Percentiles rank a stretch among this genome's conserved stretches.
These are phyloP conservation scores for Dactylellina drechsleri DNA, from an alignment of 2,329 filamentous ascomycete genomes.

Conservation along the genomic window DNA sequence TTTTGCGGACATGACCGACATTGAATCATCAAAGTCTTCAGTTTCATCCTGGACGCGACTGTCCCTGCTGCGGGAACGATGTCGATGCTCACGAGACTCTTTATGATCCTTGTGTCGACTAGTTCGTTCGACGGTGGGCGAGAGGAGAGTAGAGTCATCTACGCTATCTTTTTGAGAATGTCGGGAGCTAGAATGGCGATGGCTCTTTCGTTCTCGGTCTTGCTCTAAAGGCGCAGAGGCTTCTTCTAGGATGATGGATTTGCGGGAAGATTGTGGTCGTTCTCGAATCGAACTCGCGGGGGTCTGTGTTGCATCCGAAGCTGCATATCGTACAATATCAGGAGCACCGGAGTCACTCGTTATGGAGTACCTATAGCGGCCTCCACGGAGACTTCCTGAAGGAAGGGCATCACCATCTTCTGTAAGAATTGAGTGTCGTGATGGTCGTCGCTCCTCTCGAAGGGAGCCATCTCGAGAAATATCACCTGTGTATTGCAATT, in stretches of 20 bases:
- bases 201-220: conserved; percentile 31
- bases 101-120: conserved; percentile 42
- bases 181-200: conserved; percentile 38
- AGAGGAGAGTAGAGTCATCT: conserved; percentile 32
- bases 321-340: conserved; percentile 48
- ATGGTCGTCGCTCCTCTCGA: conserved; percentile 47
- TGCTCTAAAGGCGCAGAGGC: conserved; percentile 8
- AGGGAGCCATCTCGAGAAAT: conserved; percentile 45
- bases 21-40: conserved; percentile 44
- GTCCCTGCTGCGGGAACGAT: conserved; percentile 47
- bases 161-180: conserved; percentile 38
- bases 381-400: conserved; percentile 26
- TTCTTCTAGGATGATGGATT: conserved; percentile 40
- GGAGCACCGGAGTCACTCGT: conserved; percentile 38
- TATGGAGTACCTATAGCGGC: conserved; percentile 34
- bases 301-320: conserved; percentile 46
- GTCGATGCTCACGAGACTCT: conserved; percentile 42
- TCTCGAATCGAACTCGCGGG: conserved; percentile 45
- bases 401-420: conserved; percentile 38
- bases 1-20: conserved; percentile 35
- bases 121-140: conserved; percentile 30
- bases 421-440: conserved; percentile 42
- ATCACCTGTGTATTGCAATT: conserved; percentile 39
- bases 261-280: conserved; percentile 42
- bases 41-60: conserved; percentile 33